Evolutionary conservation across 208 protist species (phyloP), one percentile per base, ranked within the genome.

Genomic region (Leptomonas pyrrhocoris): DNA sequence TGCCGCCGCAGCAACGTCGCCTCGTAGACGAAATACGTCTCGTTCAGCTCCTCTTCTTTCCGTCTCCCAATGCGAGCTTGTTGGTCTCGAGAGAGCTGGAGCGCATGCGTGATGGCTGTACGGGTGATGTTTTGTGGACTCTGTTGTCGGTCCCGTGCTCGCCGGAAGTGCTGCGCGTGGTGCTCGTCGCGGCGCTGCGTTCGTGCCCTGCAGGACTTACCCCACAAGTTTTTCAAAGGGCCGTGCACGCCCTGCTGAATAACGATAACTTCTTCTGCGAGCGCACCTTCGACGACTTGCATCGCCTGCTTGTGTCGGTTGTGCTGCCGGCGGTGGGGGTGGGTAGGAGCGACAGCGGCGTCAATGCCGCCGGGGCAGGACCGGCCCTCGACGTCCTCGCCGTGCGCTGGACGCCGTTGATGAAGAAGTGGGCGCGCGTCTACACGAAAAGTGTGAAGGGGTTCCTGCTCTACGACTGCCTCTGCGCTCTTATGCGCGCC

Each of bases 201-300:
- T 54, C 59, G 18, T 70, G 74, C 50, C 27, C 31, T 1, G 61
- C 43, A 15, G 57, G 61, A 3, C 45, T 86, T 0, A 62, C 73
- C 31, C 59, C 68, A 11, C 42, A 55, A 4, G 54, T 74, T 3
- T 90, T 90, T 63, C 60, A 34, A 62, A 57, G 70, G 16, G 61
- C 76, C 30, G 19, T 83, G 21, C 74, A 84, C 42, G 84, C 82
- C 28, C 69, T 94, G 58, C 79, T 92, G 31, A 68, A 53, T 25
- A 94, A 89, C 64, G 89, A 94, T 69, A 73, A 79, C 74, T 94
- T 90, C 65, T 94, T 91, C 79, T 71, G 57, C 19, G 45, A 73
- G 30, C 18, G 46, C 19, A 63, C 69, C 1, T 88, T 94, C 46
- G 59, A 58, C 2, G 36, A 43, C 43, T 92, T 94, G 89, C 56